Evolutionary conservation across 1,284 basidiomycete genomes (phyloP), one percentile per base, ranked within the genome.

Genomic region (Rhizopogon parksii): DNA sequence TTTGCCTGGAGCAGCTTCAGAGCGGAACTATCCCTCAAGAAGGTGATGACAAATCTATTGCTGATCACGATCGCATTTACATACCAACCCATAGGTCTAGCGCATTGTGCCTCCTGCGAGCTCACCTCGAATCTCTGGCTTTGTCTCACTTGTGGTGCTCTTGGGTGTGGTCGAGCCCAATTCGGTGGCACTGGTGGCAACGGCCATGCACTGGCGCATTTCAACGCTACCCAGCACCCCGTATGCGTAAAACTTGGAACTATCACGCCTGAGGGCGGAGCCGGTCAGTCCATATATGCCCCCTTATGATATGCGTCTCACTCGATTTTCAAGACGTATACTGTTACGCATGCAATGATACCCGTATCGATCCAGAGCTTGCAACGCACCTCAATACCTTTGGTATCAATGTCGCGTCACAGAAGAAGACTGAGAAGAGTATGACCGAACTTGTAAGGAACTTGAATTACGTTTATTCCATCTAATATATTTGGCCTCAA

Each of bases 201-300:
- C 61, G 85, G 94, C 0, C 95, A 99, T 64, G 95, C 90, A 0
- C 69, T 99, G 30, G 64, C 77, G 14, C 96, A 99, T 64, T 97
- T 78, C 55, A 68, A 89, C 49, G 75, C 81, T 51, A 86, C 86
- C 0, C 76, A 77, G 0, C 95, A 99, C 65, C 79, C 85, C 0
- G 78, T 95, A 21, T 89, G 88, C 51, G 95, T 98, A 46, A 99
- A 99, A 67, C 76, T 98, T 2, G 95, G 95, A 2, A 99, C 95
- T 0, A 97, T 99, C 60, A 96, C 95, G 0, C 88, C 95, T 0
- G 95, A 99, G 64, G 95, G 95, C 2, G 80, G 73, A 5, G 95
- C 91, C 53, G 91, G 91, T 91, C 52, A 39, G 74, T 60, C 1
- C 9, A 21, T 5, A 24, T 24, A 12, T 12, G 12, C 37, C 4